These are phyloP conservation scores for Gigaspora rosea DNA, from an alignment of 192 early-diverging fungal species.

Conservation along the genomic window DNA sequence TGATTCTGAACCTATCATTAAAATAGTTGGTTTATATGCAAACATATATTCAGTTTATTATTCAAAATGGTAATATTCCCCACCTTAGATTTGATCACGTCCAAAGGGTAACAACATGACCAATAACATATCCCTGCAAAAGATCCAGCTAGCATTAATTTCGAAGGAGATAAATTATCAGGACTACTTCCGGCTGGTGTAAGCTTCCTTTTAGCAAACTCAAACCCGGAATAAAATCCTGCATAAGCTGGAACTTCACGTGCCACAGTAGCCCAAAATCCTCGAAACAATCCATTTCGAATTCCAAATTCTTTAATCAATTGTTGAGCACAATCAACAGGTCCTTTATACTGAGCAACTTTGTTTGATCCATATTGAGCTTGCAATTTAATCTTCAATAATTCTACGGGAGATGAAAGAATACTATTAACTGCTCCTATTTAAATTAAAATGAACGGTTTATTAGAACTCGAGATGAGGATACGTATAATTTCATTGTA, in stretches of 20 bases:
- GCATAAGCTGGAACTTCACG: constrained; percentile 84
- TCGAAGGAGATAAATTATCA: constrained; percentile 49
- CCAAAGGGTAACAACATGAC: constrained; percentile 82
- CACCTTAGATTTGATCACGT: constrained; percentile 79
- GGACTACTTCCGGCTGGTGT: constrained; percentile 48
- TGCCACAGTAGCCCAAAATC: constrained; percentile 77
- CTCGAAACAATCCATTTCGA: constrained; percentile 75
- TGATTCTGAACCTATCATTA: constrained; percentile 60
- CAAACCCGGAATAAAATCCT: constrained; percentile 87
- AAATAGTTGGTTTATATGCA: neutral
- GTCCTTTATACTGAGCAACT: constrained; percentile 51
- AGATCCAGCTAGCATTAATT: constrained; percentile 79
- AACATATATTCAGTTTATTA: neutral
- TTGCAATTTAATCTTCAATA: constrained; percentile 93
- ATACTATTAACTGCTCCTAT: constrained; percentile 76
- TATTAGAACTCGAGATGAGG: neutral
- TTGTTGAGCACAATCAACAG: constrained; percentile 66
- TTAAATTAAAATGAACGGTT: neutral
- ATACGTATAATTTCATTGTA: neutral
- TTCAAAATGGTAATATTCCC: neutral
- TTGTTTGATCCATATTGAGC: constrained; percentile 71
- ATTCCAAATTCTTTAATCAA: constrained; percentile 69
- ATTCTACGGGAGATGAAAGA: constrained; percentile 89
- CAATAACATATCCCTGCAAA: constrained; percentile 81
- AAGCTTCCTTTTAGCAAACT: constrained; percentile 73